Percentiles rank a stretch among this genome's conserved stretches.
These are phyloP conservation scores for Avena sativa DNA, from an alignment of 176 grass and related monocot genomes.

Conservation along the genomic window DNA sequence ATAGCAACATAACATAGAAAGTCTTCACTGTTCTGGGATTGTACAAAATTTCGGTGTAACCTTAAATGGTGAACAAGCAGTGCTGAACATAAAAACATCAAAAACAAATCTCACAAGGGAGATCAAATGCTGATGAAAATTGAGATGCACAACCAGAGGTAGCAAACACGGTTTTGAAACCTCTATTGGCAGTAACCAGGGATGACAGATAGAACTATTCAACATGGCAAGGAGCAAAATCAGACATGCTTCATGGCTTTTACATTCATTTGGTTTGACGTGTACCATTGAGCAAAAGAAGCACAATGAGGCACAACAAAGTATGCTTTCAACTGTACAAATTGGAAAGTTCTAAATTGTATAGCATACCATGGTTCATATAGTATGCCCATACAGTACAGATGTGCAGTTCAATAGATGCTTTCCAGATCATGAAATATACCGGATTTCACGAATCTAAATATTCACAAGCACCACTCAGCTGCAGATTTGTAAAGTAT, in stretches of 20 bases:
- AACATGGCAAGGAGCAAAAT: not conserved
- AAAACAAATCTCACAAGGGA: not conserved
- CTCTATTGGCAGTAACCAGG: not conserved
- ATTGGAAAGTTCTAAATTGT: not conserved
- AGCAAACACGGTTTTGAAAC: not conserved
- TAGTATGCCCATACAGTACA: not conserved
- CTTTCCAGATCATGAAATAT: not conserved
- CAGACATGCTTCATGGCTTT: not conserved
- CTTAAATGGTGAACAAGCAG: slow-evolving; percentile 14
- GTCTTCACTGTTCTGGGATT: not conserved
- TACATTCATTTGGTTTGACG: not conserved
- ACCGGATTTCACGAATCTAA: slow-evolving; percentile 1
- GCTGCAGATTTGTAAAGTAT: slow-evolving; percentile 12
- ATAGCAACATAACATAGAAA: not conserved
- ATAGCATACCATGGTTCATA: not conserved
- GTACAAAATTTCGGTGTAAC: slow-evolving; percentile 43
- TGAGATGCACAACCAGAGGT: not conserved
- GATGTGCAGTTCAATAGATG: not conserved
- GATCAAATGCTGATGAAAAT: not conserved
- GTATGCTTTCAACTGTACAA: not conserved
- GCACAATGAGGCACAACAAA: not conserved
- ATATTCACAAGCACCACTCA: not conserved
- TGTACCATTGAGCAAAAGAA: not conserved
- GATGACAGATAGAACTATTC: not conserved
- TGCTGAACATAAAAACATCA: not conserved